Percentiles rank a stretch among this genome's conserved stretches.
phyloP scores from a whole-genome alignment of 441 rosid species.

The Hura crepitans region DNA sequence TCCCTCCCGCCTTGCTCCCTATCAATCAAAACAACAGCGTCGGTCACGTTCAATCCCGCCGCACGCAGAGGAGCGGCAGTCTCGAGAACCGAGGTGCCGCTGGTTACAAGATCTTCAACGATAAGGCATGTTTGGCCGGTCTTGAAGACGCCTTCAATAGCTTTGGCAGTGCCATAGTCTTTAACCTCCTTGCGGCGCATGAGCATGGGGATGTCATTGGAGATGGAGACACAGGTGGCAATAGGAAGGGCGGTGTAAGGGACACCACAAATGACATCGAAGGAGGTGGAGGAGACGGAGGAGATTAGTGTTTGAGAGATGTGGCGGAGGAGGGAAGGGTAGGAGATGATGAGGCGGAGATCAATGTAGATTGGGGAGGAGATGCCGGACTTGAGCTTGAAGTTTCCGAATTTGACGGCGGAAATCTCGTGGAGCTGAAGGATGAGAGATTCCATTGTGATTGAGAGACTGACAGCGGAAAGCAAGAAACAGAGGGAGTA shows the following conservation, averaged over 20 bases:
- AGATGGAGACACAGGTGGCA: slow-evolving; percentile 71
- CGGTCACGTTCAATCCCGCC: slow-evolving; percentile 67
- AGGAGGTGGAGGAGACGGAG: slow-evolving; percentile 49
- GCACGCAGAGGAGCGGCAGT: slow-evolving; percentile 74
- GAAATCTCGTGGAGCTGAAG: slow-evolving; percentile 82
- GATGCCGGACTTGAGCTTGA: slow-evolving; percentile 94
- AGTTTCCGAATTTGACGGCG: slow-evolving; percentile 82
- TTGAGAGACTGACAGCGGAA: slow-evolving; percentile 28
- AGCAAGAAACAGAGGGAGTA: neutral
- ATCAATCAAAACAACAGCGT: slow-evolving; percentile 85
- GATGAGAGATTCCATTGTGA: slow-evolving; percentile 77
- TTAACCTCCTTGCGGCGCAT: slow-evolving; percentile 93
- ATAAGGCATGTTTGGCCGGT: slow-evolving; percentile 59
- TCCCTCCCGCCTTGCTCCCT: slow-evolving; percentile 91
- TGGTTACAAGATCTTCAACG: slow-evolving; percentile 79
- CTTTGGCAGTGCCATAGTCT: slow-evolving; percentile 80
- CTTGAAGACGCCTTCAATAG: slow-evolving; percentile 67
- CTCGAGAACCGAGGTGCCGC: slow-evolving; percentile 85
- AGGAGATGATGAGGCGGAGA: slow-evolving; percentile 85
- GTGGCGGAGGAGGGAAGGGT: slow-evolving; percentile 69
- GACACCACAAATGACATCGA: slow-evolving; percentile 78
- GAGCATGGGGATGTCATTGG: slow-evolving; percentile 68
- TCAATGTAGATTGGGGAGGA: slow-evolving; percentile 86
- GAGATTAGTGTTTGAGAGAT: slow-evolving; percentile 68
- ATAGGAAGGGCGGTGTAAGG: slow-evolving; percentile 91